Evolutionary conservation across 805 yeast species (phyloP).

Genomic region (Starmerella apicola): DNA sequence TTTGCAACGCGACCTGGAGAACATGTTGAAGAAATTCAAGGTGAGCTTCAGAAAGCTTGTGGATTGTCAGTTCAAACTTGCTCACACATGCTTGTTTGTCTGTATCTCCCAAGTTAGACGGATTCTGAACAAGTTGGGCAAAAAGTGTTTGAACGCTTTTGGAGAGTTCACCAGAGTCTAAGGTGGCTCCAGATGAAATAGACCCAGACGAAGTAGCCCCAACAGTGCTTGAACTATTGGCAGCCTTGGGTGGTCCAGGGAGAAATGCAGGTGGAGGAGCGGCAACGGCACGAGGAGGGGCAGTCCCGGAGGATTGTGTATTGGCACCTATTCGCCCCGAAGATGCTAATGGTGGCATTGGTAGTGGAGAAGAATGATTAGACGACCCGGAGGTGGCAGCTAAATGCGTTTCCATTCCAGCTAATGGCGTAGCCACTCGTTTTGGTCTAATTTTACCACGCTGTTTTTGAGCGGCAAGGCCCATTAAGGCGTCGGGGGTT

Average conservation of each 20-base stretch:
- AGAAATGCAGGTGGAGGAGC: background rate
- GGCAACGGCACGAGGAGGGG: background rate
- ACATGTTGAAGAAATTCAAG: slow-evolving; percentile 3
- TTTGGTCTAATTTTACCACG: slow-evolving; percentile 11
- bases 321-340: background rate
- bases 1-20: slow-evolving; percentile 19
- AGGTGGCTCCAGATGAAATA: background rate
- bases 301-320: background rate
- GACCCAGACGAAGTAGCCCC: background rate
- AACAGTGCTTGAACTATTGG: background rate
- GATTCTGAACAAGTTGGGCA: background rate
- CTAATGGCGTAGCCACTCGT: slow-evolving; percentile 11
- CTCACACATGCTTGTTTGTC: background rate
- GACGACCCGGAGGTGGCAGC: slow-evolving; percentile 1
- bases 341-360: background rate
- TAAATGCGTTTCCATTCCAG: no score
- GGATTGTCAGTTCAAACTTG: slow-evolving; percentile 3
- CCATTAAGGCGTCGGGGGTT: slow-evolving; percentile 12
- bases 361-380: slow-evolving; percentile 1
- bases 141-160: no score
- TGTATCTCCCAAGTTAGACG: background rate
- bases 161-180: no score
- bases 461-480: slow-evolving; percentile 2
- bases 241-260: background rate
- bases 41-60: slow-evolving; percentile 4